Evolutionary conservation across 495 filamentous ascomycete species (phyloP), one percentile per base, ranked within the genome.

Genomic region (Trichoderma virens): DNA sequence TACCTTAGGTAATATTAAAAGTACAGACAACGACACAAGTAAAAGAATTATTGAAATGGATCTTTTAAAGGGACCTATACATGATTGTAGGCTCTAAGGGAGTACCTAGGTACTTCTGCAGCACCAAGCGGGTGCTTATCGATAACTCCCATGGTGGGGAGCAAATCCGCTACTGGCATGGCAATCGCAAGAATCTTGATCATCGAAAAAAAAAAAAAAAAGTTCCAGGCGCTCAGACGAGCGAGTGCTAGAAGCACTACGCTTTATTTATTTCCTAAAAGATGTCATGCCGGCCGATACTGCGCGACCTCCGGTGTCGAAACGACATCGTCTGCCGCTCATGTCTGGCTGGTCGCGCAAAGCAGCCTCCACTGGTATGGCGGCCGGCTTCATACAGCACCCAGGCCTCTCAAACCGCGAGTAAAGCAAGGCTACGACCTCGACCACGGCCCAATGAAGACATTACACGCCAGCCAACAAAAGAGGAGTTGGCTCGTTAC

Each of bases 241-340:
- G 51, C 51, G 51, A 56, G 51, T 56, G 51, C 51, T 28, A 9
- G 25, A 30, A 13, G 51, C 51, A 30, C 51, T 28, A 16, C 51
- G 51, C 51, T 30, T 27, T 56, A 16, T 31, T 23, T 1, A 56
- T 27, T 30, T 16, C 25, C 25, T 25, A 56, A 56, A 56, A 5
- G 14, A 56, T 56, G 51, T 56, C 51, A 56, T 56, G 51, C 20
- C 51, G 51, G 30, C 51, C 51, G 51, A 16, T 56, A 27, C 51
- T 56, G 13, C 25, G 51, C 23, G 51, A 56, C 51, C 51, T 56
- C 25, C 11, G 51, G 30, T 56, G 51, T 56, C 51, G 51, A 56
- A 56, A 56, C 20, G 51, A 56, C 51, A 56, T 56, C 51, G 25
- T 56, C 51, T 56, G 51, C 51, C 51, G 51, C 51, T 56, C 51